phyloP scores from a whole-genome alignment of 768 basidiomycete genomes.

The Tricholoma furcatifolium region DNA sequence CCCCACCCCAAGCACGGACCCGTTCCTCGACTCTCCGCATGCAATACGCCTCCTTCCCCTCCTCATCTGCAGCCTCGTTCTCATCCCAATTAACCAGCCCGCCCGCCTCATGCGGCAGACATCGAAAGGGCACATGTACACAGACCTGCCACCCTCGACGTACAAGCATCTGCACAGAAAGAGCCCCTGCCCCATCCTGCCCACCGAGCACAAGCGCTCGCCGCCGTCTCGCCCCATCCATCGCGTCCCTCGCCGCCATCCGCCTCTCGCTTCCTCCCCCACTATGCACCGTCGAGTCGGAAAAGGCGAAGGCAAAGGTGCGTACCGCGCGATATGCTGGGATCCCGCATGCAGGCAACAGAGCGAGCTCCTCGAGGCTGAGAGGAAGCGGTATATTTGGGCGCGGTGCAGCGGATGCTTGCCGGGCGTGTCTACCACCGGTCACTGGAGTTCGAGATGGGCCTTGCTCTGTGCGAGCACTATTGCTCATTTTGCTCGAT shows the following conservation, averaged over 20 bases:
- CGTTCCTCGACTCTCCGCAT: constrained; percentile 50
- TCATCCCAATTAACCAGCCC: not conserved
- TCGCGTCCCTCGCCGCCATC: constrained; percentile 2
- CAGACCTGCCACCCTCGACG: constrained; percentile 70
- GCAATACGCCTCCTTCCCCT: constrained; percentile 35
- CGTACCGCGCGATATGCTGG: constrained; percentile 82
- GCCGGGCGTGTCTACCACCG: not conserved
- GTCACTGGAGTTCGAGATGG: constrained; percentile 5
- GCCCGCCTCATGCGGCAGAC: constrained; percentile 14
- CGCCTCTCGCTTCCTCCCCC: constrained; percentile 5
- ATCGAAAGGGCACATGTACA: constrained; percentile 52
- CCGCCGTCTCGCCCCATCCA: constrained; percentile 24
- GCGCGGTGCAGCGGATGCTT: not conserved
- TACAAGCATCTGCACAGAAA: constrained; percentile 78
- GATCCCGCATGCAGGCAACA: constrained; percentile 76
- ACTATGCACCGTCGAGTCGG: constrained; percentile 6
- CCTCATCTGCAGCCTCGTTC: not conserved
- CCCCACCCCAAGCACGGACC: constrained; percentile 68
- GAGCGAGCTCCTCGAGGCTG: constrained; percentile 72
- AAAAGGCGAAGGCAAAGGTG: constrained; percentile 54
- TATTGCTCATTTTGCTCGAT: constrained; percentile 5
- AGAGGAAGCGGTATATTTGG: constrained; percentile 13
- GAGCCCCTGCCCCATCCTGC: constrained; percentile 72
- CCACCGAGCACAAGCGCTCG: constrained; percentile 64
- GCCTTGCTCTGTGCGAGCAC: not conserved